Conservation (phyloP, 2,329 filamentous ascomycete species). For the Phaeosphaeriaceae sp. region DNA sequence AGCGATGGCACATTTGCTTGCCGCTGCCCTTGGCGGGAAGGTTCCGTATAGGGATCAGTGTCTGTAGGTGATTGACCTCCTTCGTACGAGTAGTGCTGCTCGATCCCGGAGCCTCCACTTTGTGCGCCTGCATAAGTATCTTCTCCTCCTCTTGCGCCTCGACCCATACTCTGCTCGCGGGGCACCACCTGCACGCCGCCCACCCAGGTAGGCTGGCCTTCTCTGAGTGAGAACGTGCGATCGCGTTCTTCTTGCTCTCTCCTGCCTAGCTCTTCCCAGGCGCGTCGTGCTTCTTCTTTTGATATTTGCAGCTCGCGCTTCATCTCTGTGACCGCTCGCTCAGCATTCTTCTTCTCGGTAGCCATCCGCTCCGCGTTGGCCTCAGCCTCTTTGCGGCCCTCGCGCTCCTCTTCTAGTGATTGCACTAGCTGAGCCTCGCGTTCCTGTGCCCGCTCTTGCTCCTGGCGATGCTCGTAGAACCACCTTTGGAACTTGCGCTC, state of each 20-base stretch:
- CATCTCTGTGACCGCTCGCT: constrained; percentile 87
- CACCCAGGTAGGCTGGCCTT: constrained; percentile 86
- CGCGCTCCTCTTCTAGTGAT: constrained; percentile 76
- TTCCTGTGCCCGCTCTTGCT: constrained; percentile 86
- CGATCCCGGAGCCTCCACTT: constrained; percentile 43
- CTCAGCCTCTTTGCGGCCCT: constrained; percentile 72
- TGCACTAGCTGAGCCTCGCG: constrained; percentile 80
- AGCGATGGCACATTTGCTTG: constrained; percentile 43
- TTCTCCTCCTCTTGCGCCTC: constrained; percentile 45
- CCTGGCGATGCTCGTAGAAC: constrained; percentile 94
- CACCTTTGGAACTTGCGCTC: constrained; percentile 98
- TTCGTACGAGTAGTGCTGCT: constrained; percentile 61
- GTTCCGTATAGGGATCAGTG: constrained; percentile 70
- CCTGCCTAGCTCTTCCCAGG: constrained; percentile 95
- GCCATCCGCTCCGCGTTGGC: constrained; percentile 72
- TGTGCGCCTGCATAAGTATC: constrained; percentile 38
- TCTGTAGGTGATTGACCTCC: constrained; percentile 62
- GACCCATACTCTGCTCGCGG: constrained; percentile 75
- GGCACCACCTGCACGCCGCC: constrained; percentile 95
- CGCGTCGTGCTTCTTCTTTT: constrained; percentile 91
- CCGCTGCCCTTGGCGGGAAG: constrained; percentile 30
- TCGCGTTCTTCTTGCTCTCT: constrained; percentile 94
- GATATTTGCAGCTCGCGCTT: constrained; percentile 91
- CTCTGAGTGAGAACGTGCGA: constrained; percentile 81
- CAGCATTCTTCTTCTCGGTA: constrained; percentile 72